A percentile compares a stretch with the other conserved stretches of the same genome.
phyloP scores from a whole-genome alignment of 163 green algal genomes.

The Scenedesmus sp. region DNA sequence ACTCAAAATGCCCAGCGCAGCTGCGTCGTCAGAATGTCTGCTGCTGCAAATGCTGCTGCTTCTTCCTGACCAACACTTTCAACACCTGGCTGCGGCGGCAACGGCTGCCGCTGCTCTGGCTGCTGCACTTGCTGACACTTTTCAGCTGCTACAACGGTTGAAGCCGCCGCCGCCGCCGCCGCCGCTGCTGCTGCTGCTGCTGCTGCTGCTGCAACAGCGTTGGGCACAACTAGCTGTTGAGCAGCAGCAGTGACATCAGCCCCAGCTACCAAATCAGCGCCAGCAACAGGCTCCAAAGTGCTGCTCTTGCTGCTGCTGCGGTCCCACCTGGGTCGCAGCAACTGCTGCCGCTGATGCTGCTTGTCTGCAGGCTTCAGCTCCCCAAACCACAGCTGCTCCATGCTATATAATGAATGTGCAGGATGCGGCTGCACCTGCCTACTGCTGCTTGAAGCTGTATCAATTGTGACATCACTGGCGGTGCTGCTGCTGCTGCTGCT shows the following conservation, averaged over 20 bases:
- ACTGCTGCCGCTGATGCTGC: constrained; percentile 12
- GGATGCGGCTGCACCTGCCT: not conserved
- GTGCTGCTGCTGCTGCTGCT: not conserved
- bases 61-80: not conserved
- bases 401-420: no score
- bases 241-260: constrained; percentile 7
- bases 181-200: no score
- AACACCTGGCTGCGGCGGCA: not conserved
- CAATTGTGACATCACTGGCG: not conserved
- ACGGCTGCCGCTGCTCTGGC: not conserved
- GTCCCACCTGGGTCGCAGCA: not conserved
- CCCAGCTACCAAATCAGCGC: not conserved
- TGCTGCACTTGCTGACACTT: not conserved
- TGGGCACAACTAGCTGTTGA: not conserved
- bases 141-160: not conserved
- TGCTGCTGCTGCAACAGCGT: constrained; percentile 8
- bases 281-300: not conserved
- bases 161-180: not conserved
- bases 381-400: not conserved
- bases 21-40: not conserved
- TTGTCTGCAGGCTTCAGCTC: not conserved
- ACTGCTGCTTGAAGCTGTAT: not conserved
- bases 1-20: not conserved
- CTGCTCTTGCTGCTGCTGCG: constrained; percentile 20
- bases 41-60: not conserved